A percentile compares a stretch with the other conserved stretches of the same genome.
Evolutionary conservation across 192 early-diverging fungal genomes (phyloP).

Genomic region (Helicostylum pulchrum): DNA sequence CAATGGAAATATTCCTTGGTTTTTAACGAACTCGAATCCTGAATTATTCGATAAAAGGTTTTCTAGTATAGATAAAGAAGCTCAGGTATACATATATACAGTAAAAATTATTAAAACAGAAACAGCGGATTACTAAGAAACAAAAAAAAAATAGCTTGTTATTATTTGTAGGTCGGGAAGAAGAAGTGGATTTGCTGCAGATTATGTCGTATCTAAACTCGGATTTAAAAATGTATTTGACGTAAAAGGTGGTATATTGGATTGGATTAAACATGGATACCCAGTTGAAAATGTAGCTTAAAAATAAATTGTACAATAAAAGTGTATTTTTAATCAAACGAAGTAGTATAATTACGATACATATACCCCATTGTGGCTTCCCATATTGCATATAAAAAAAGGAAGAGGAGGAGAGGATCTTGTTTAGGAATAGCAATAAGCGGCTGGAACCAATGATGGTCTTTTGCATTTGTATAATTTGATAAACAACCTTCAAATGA

Average conservation of each 20-base stretch:
- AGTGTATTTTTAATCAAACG: background rate
- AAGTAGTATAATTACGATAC: background rate
- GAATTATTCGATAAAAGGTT: background rate
- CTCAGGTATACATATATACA: background rate
- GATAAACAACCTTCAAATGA: no score
- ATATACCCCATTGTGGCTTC: background rate
- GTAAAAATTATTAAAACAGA: background rate
- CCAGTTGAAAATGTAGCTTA: background rate
- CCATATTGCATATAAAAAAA: background rate
- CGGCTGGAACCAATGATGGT: no score
- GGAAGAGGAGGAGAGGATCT: background rate
- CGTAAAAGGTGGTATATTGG: conserved; percentile 14
- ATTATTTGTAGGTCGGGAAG: conserved; percentile 22
- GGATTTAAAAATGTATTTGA: conserved; percentile 7
- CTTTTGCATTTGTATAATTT: no score
- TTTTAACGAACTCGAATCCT: background rate
- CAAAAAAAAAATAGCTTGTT: background rate
- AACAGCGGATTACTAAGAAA: no score
- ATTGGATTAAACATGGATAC: conserved; percentile 5
- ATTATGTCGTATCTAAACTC: conserved; percentile 5
- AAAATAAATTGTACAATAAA: background rate
- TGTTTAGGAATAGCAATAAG: no score
- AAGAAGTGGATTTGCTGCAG: conserved; percentile 13
- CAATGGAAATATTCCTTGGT: background rate
- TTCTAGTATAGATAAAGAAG: background rate